phyloP scores from a whole-genome alignment of 2,329 filamentous ascomycete species.

The Paramyrothecium roridum region DNA sequence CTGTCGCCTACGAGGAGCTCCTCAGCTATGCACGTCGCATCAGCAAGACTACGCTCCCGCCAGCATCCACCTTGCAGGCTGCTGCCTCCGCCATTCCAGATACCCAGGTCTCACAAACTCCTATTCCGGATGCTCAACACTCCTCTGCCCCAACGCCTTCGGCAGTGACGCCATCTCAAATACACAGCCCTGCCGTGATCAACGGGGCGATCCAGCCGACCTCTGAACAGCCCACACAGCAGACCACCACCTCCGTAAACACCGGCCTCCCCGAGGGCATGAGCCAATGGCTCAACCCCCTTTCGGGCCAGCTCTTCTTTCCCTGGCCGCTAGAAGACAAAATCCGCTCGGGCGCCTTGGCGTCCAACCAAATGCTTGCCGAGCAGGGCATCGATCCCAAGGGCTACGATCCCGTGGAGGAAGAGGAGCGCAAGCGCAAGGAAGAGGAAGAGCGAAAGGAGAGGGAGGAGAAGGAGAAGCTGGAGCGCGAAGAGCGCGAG shows the following conservation, averaged over 20 bases:
- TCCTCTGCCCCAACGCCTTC: conserved; percentile 26
- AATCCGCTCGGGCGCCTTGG: conserved; percentile 67
- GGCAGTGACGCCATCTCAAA: conserved; percentile 25
- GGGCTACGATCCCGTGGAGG: conserved; percentile 54
- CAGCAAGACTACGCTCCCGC: conserved; percentile 74
- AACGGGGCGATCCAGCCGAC: conserved; percentile 26
- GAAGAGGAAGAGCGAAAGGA: conserved; percentile 48
- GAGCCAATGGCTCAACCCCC: conserved; percentile 50
- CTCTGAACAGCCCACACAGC: conserved; percentile 28
- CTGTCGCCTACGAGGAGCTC: conserved; percentile 68
- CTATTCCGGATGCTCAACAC: conserved; percentile 24
- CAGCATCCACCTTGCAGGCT: conserved; percentile 39
- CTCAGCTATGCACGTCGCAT: conserved; percentile 77
- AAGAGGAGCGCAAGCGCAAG: conserved; percentile 47
- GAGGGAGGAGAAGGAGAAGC: conserved; percentile 43
- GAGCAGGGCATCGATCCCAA: conserved; percentile 61
- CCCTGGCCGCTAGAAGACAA: conserved; percentile 74
- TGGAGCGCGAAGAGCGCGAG: conserved; percentile 44
- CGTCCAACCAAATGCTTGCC: conserved; percentile 57
- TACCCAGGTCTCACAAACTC: conserved; percentile 25
- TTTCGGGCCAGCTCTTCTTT: conserved; percentile 59
- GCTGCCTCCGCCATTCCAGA: conserved; percentile 36
- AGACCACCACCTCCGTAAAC: conserved; percentile 24
- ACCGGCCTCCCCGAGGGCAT: conserved; percentile 47
- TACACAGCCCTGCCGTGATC: conserved; percentile 27